Evolutionary conservation across 306 rosid genomes (phyloP), one percentile per base, ranked within the genome.

Genomic region (Senna siamea): DNA sequence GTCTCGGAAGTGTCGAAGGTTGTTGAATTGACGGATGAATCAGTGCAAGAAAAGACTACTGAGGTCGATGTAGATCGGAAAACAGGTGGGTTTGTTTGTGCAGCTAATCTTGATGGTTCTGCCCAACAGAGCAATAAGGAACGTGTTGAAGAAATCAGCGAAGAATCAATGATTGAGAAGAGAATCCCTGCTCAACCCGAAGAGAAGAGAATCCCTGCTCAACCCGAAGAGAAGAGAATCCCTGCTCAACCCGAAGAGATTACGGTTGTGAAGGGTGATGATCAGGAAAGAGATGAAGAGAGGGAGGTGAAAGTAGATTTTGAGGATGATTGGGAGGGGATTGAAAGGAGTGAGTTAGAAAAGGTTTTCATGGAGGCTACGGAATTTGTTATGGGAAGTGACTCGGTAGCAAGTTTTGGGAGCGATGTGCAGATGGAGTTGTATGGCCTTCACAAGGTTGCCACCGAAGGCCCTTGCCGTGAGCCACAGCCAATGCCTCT

Each of bases 301-400:
- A 44, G 58, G 53, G 86, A 72, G 73, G 75, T 68, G 32, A 66
- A 19, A n/a, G 59, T 63, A 47, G 77, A 18, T 20, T 69, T 63
- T 6, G 96, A 86, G 3, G 95, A 92, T 60, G 97, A 86, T 43
- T 92, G 97, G 97, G 97, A 92, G 79, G 97, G 96, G 50, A 81
- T 92, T 43, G 96, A 92, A 76, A 89, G 87, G 70, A 88, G 86
- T 44, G 97, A 89, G 66, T 35, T 84, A 82, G 96, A 92, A 57
- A 82, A 82, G 34, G 81, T 13, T 72, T 92, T 87, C 62, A 59
- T 76, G 66, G 76, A 43, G 60, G 93, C 93, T 37, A 72, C 88
- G 66, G 83, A 83, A 72, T 89, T 85, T 23, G 90, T 79, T 19
- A 70, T 14, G 35, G 55, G 62, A 23, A 22, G 4, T 43, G 72